Conservation (phyloP, 495 filamentous ascomycete species). For the Talaromyces ruber region DNA sequence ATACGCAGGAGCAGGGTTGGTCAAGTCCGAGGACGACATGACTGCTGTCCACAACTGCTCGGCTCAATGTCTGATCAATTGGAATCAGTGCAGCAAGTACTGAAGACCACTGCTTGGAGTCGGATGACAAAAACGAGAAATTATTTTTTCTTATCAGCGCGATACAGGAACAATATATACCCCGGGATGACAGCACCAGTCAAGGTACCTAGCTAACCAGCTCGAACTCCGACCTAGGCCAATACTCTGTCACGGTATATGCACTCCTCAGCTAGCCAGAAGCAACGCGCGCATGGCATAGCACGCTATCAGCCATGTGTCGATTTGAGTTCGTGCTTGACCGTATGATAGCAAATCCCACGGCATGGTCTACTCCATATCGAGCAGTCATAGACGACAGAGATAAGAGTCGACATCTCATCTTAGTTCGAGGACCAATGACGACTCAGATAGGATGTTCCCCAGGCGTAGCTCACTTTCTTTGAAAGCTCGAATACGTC, state of each 20-base stretch:
- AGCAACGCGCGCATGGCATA: neutral
- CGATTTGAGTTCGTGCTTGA: neutral
- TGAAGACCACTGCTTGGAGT: neutral
- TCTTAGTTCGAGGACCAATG: too few species aligned
- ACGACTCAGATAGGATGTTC: neutral
- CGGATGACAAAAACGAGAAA: neutral
- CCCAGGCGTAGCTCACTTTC: neutral
- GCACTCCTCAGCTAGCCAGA: neutral
- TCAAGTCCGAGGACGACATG: conserved; percentile 6
- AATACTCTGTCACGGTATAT: neutral
- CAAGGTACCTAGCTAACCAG: neutral
- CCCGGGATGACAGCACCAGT: neutral
- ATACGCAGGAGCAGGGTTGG: conserved; percentile 6
- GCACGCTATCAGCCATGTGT: neutral
- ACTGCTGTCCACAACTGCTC: neutral
- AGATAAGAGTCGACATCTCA: neutral
- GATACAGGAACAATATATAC: neutral
- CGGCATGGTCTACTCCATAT: neutral
- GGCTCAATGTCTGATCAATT: neutral
- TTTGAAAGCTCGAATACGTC: too few species aligned
- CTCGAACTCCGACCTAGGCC: neutral
- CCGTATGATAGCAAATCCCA: neutral
- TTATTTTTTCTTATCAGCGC: neutral
- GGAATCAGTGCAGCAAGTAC: neutral
- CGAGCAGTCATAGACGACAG: neutral